Evolutionary conservation across 495 filamentous ascomycete genomes (phyloP).

Genomic region (Penicillium ochrochloron): DNA sequence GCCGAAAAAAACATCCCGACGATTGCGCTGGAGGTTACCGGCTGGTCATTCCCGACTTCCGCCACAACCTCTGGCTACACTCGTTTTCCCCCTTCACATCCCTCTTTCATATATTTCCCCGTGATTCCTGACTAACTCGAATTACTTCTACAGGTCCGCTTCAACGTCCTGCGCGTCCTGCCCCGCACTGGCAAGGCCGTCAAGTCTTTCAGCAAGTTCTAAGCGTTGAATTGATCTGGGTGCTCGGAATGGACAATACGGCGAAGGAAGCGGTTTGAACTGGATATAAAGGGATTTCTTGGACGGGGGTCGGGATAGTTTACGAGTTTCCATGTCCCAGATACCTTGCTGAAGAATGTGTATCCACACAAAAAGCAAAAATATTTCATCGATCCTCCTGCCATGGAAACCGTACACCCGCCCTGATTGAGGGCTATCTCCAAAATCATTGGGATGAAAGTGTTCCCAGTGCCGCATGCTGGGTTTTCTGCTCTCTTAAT

Average conservation of each 20-base stretch:
- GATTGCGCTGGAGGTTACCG: neutral
- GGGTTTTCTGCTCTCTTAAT: conserved; percentile 23
- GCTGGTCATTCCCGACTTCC: neutral
- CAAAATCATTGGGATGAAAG: conserved; percentile 19
- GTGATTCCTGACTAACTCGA: conserved; percentile 27
- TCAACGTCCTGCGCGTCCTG: conserved; percentile 98
- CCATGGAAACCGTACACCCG: conserved; percentile 40
- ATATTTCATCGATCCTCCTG: conserved; percentile 45
- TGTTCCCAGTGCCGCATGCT: conserved; percentile 29
- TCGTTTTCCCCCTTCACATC: neutral
- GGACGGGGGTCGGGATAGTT: conserved; percentile 52
- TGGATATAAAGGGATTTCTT: conserved; percentile 50
- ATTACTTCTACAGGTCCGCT: conserved; percentile 78
- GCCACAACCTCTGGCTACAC: neutral
- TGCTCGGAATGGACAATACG: conserved; percentile 44
- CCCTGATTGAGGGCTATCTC: conserved; percentile 17
- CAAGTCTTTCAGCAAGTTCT: conserved; percentile 99
- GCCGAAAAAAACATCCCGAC: neutral
- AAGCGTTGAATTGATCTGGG: conserved; percentile 49
- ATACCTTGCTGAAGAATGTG: conserved; percentile 53
- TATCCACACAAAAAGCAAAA: conserved; percentile 56
- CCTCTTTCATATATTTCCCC: neutral
- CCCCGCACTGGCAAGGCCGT: conserved; percentile 95
- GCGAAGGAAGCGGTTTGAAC: conserved; percentile 52
- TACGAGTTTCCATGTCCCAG: conserved; percentile 55